Base-by-base conservation (phyloP, 140 eudicot species). In the Ambrosia hybrid region DNA sequence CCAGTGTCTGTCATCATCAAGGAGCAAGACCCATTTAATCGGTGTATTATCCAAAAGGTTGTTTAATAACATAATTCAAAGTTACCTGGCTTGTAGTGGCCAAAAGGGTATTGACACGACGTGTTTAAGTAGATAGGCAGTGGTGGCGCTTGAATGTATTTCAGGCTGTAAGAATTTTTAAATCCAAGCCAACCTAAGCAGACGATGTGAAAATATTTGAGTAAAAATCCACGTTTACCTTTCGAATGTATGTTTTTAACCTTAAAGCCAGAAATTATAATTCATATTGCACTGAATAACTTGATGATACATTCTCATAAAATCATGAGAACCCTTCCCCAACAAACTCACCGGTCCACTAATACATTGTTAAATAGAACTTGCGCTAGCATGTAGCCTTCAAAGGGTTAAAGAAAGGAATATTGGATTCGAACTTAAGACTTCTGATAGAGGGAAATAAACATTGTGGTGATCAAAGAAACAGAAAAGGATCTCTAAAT, bases 131-230 rank as follows among this genome's bases (percentile, higher is more conserved):
- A 78, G 63, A 85, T 82, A 41, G 91, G 95, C 75, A 90, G 82
- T 72, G 89, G 91, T 4, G 87, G 89, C 17, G 95, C 96, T 46
- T 91, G 91, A 73, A 79, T 61, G 65, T 76, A 80, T 62, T 77
- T 85, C 91, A 90, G 80, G 84, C 96, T 90, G 94, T 79, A 74
- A 66, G 60, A 70, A 36, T n/a, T 69, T 36, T 34, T 1, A 17
- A 4, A 60, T 48, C 12, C 43, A 37, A 72, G 70, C 59, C 51
- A 13, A 63, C 2, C 34, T 52, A 9, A 62, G 26, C 16, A 12
- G 46, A 13, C 14, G n/a, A 46, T 4, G 45, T 38, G 48, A n/a
- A 53, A 6, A 45, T 45, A 45, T 45, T 45, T 45, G 5, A 38
- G 5, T 3, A 38, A 38, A 38, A 38, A 38, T 38, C 41, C 43